phyloP scores from a whole-genome alignment of 2,329 filamentous ascomycete species.

The Sporothrix humicola region DNA sequence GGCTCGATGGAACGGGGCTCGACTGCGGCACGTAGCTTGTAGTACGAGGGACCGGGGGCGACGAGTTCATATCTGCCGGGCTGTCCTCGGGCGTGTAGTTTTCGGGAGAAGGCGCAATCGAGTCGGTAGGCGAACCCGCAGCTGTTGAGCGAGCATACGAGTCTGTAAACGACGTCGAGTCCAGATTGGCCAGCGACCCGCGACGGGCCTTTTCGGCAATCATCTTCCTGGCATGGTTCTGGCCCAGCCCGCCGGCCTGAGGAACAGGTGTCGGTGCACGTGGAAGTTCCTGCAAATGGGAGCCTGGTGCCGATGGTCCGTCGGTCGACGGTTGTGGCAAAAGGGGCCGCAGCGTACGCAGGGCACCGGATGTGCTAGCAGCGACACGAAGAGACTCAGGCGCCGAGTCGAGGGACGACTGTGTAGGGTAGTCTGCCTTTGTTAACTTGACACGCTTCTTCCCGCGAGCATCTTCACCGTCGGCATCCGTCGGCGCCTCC shows the following conservation, averaged over 20 bases:
- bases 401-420: conserved; percentile 72
- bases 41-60: conserved; percentile 77
- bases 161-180: conserved; percentile 43
- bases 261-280: conserved; percentile 80
- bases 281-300: conserved; percentile 72
- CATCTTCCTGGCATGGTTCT: conserved; percentile 44
- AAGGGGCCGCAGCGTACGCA: conserved; percentile 82
- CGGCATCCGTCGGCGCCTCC: conserved; percentile 58
- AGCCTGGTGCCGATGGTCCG: conserved; percentile 46
- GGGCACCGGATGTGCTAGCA: conserved; percentile 85
- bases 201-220: conserved; percentile 58
- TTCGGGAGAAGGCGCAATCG: conserved; percentile 57
- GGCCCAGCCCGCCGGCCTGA: conserved; percentile 44
- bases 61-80: conserved; percentile 84
- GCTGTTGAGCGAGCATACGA: conserved; percentile 52
- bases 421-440: conserved; percentile 63
- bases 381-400: conserved; percentile 85
- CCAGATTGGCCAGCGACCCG: conserved; percentile 56
- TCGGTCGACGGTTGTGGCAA: conserved; percentile 52
- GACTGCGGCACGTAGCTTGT: conserved; percentile 58
- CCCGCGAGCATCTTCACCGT: conserved; percentile 62
- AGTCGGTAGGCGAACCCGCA: conserved; percentile 61
- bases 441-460: conserved; percentile 83
- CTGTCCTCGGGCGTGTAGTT: conserved; percentile 66
- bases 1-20: conserved; percentile 78